Percentiles rank a stretch among this genome's conserved stretches.
Conservation (phyloP, 345 rosid genomes). For the Ceriops tagal region DNA sequence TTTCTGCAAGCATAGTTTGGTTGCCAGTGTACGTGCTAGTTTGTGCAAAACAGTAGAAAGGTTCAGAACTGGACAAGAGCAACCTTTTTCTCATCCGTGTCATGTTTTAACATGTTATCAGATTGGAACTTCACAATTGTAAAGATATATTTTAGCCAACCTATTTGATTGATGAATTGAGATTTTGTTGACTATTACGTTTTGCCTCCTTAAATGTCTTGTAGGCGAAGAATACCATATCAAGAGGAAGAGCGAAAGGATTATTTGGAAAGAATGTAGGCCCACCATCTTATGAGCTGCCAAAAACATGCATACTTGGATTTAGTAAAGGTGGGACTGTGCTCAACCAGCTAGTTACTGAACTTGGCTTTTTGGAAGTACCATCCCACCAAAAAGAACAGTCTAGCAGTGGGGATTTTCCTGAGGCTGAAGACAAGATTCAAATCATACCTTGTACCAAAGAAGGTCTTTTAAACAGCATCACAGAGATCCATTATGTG, state of each 20-base stretch:
- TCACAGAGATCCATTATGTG: conserved; percentile 63
- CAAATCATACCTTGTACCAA: conserved; percentile 45
- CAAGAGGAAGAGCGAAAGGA: conserved; percentile 20
- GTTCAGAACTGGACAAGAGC: too few relatives aligned
- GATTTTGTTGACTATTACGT: neutral
- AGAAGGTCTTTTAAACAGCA: conserved; percentile 54
- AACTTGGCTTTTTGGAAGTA: conserved; percentile 43
- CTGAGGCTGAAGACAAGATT: conserved; percentile 21
- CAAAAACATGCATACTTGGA: conserved; percentile 62
- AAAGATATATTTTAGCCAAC: too few relatives aligned
- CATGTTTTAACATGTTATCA: too few relatives aligned
- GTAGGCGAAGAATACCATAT: conserved; percentile 42
- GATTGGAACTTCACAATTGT: too few relatives aligned
- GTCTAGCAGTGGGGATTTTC: conserved; percentile 8
- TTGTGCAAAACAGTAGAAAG: too few relatives aligned
- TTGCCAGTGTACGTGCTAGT: too few relatives aligned
- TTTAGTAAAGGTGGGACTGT: conserved; percentile 92
- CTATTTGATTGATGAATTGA: too few relatives aligned
- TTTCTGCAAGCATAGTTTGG: too few relatives aligned
- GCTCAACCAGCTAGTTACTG: conserved; percentile 72
- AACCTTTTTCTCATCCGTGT: too few relatives aligned
- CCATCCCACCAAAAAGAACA: conserved; percentile 20
- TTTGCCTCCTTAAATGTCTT: neutral
- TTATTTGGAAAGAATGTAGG: conserved; percentile 8
- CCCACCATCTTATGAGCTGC: conserved; percentile 20